Percentiles rank a stretch among this genome's conserved stretches.
phyloP scores from a whole-genome alignment of 2,329 filamentous ascomycete genomes.

The Stachybotrys echinatus region DNA sequence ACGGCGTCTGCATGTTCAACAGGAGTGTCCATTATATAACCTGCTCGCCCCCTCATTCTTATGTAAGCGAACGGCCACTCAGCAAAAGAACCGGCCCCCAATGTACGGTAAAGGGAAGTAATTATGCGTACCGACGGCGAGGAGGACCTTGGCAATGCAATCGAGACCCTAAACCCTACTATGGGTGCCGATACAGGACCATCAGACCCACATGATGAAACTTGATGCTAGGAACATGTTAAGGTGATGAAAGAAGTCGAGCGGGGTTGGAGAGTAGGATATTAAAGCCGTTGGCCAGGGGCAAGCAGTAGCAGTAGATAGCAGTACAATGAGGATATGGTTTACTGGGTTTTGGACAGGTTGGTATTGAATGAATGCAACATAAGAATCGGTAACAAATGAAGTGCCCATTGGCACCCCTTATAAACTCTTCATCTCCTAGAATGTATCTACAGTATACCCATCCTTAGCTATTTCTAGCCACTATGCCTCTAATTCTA shows the following conservation, averaged over 20 bases:
- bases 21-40: background rate
- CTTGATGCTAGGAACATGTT: background rate
- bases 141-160: background rate
- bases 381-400: background rate
- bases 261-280: background rate
- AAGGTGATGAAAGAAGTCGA: background rate
- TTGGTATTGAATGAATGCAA: background rate
- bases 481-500: background rate
- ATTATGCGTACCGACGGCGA: background rate
- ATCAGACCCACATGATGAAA: background rate
- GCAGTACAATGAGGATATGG: background rate
- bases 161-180: background rate
- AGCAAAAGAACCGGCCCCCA: background rate
- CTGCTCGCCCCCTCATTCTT: background rate
- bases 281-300: background rate
- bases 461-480: background rate
- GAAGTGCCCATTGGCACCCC: background rate
- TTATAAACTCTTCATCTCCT: background rate
- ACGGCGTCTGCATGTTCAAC: background rate
- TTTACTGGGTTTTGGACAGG: too few species aligned
- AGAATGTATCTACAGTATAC: background rate
- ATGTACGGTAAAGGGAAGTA: background rate
- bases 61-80: background rate
- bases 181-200: background rate
- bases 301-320: background rate